These are phyloP conservation scores for Houttuynia cordata DNA, from an alignment of 164 flowering plant genomes.

Conservation along the genomic window DNA sequence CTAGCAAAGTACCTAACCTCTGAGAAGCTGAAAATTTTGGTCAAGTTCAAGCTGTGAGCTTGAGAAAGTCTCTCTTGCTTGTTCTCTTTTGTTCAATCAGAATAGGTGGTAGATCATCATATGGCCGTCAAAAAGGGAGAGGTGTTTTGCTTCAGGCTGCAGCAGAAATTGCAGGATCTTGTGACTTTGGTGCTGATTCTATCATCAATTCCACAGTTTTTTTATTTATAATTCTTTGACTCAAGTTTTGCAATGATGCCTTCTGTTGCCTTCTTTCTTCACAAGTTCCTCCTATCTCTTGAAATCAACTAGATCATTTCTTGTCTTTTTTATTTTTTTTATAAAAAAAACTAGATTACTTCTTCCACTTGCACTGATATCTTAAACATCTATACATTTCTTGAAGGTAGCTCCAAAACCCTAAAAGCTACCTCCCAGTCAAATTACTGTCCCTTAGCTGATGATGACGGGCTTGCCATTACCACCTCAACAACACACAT, in stretches of 20 bases:
- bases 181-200: conserved; percentile 4
- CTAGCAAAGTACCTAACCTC: no score
- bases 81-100: conserved; percentile 6
- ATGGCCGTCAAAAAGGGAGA: conserved; percentile 6
- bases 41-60: background rate
- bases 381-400: conserved; percentile 1
- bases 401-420: conserved; percentile 4
- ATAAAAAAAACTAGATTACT: no score
- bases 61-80: background rate
- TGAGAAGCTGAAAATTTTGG: conserved; percentile 1
- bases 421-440: background rate
- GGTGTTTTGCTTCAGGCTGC: conserved; percentile 5
- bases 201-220: conserved; percentile 2
- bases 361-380: conserved; percentile 1
- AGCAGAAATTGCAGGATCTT: conserved; percentile 4
- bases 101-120: conserved; percentile 5
- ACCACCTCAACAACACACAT: conserved; percentile 20
- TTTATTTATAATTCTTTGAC: background rate
- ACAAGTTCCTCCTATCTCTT: background rate
- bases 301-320: conserved; percentile 1
- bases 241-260: conserved; percentile 2
- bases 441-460: conserved; percentile 1
- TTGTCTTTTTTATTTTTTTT: no score
- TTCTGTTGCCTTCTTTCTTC: conserved; percentile 16
- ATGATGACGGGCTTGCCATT: conserved; percentile 36